Evolutionary conservation across 148 eudicot species (phyloP), one percentile per base, ranked within the genome.

Genomic region (Camellia lanceoleosa): DNA sequence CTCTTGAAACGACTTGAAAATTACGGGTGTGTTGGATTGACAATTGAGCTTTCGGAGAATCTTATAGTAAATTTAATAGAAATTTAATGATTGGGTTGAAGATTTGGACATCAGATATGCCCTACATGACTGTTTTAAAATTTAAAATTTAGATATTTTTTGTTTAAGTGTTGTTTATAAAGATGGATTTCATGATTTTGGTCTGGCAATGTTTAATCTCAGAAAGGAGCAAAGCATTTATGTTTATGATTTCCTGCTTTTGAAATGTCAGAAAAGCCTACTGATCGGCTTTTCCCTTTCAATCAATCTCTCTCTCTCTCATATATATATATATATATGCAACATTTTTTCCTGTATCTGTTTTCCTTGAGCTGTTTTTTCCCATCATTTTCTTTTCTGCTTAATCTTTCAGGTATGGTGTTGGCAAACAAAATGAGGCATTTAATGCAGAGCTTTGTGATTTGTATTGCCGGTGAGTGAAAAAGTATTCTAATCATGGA

Each of bases 381-480:
- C 18, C 7, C 14, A 6, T 54, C 47, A 18, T 47, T 7, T 60
- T 41, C 8, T 52, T 71, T 47, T 78, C 13, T 56, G 65, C 41
- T 77, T 46, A 18, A 71, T 71, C 61, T 73, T 80, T 47, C 92
- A 95, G 99, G 80, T 91, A 87, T 68, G 99, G 99, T 42, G 87
- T 96, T 78, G 92, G 97, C 93, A 94, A 91, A 83, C 95, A 91
- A 85, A 85, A 96, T 82, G 93, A 92, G 67, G 86, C 87, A 49
- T 96, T 96, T 85, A 90, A 74, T 80, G 90, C 95, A 16, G 98
- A 94, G 87, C 92, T 96, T 68, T 91, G 88, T 77, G 93, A 92
- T 81, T 84, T 96, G 66, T 96, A 96, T 83, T 87, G 87, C 82
- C 86, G 98, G 99, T 93, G 73, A 86, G 88, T 82, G 23, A 4